phyloP scores from a whole-genome alignment of 176 grass and related monocot genomes.

The Dendrocalamus sinicus region DNA sequence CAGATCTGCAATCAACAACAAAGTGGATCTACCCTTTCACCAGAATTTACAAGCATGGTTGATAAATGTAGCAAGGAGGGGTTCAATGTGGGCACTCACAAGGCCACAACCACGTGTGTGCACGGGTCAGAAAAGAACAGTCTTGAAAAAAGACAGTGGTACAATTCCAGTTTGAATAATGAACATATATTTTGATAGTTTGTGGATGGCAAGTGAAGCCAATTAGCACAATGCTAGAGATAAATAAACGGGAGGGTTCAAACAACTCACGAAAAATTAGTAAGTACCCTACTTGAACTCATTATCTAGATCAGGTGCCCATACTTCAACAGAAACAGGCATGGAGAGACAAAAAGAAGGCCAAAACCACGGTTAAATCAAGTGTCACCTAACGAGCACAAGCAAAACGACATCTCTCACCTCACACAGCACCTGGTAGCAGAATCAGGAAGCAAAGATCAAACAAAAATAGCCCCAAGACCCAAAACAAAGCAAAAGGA shows the following conservation, averaged over 20 bases:
- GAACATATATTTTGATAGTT: slow-evolving; percentile 7
- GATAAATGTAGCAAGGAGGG: neutral
- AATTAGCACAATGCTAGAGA: neutral
- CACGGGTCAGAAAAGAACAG: neutral
- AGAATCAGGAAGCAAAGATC: slow-evolving; percentile 17
- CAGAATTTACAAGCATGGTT: neutral
- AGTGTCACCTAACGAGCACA: neutral
- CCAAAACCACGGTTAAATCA: neutral
- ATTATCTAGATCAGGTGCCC: neutral
- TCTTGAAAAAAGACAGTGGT: neutral
- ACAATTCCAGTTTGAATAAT: slow-evolving; percentile 10
- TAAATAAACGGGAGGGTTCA: neutral
- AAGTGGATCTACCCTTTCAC: neutral
- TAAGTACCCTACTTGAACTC: slow-evolving; percentile 9
- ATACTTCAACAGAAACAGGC: slow-evolving; percentile 9
- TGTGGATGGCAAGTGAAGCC: slow-evolving; percentile 30
- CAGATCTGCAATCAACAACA: slow-evolving; percentile 18
- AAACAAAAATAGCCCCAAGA: neutral
- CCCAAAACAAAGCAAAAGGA: slow-evolving; percentile 1
- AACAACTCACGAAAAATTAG: neutral
- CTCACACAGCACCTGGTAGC: slow-evolving; percentile 1
- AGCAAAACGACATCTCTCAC: slow-evolving; percentile 1
- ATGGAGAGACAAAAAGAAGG: neutral
- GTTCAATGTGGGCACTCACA: neutral
- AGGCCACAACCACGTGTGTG: neutral